phyloP scores from a whole-genome alignment of 768 basidiomycete genomes.

The Podaxis mareebaensis region DNA sequence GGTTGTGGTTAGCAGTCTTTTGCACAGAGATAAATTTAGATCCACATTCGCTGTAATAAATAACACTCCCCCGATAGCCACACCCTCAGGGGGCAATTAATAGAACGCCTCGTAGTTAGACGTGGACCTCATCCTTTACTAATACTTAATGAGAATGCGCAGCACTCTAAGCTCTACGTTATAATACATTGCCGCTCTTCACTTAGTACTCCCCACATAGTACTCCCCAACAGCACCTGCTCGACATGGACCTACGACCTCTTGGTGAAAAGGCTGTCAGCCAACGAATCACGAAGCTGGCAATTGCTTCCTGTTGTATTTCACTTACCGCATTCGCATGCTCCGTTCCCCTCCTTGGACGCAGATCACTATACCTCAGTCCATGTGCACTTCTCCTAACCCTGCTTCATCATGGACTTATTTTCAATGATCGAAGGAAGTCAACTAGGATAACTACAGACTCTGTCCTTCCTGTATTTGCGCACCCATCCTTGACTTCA shows the following conservation, averaged over 20 bases:
- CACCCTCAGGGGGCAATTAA: neutral
- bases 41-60: neutral
- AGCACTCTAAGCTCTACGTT: neutral
- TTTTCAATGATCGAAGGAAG: neutral
- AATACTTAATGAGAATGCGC: neutral
- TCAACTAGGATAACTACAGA: neutral
- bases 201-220: neutral
- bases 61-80: neutral
- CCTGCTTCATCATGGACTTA: conserved; percentile 4
- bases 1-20: no score
- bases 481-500: neutral
- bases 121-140: neutral
- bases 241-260: neutral
- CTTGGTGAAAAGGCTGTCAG: neutral
- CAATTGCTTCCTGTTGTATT: neutral
- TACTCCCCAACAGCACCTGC: neutral
- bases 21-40: neutral
- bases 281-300: conserved; percentile 1
- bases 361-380: neutral
- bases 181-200: neutral
- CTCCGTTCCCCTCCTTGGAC: neutral
- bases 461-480: neutral
- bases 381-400: conserved; percentile 5
- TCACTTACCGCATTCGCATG: neutral
- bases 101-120: neutral